These are phyloP conservation scores for Calonectria montana DNA, from an alignment of 2,329 filamentous ascomycete genomes.

Conservation along the genomic window DNA sequence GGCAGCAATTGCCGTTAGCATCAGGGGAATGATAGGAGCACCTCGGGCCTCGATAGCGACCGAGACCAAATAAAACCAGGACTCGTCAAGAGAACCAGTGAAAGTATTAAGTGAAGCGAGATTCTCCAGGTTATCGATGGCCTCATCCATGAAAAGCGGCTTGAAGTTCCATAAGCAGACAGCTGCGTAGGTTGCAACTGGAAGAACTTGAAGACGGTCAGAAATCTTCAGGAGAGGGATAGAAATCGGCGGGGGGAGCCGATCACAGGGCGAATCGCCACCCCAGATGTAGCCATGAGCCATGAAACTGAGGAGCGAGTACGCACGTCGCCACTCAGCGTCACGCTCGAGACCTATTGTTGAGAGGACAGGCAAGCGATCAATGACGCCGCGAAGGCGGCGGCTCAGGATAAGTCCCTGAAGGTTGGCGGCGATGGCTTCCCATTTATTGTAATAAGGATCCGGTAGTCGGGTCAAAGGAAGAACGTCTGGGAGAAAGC, in stretches of 20 bases:
- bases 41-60: conserved; percentile 95
- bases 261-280: conserved; percentile 83
- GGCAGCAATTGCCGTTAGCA: conserved; percentile 88
- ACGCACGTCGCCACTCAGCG: conserved; percentile 93
- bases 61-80: conserved; percentile 97
- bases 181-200: conserved; percentile 93
- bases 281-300: conserved; percentile 97
- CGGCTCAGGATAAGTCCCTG: conserved; percentile 89
- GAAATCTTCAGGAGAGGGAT: conserved; percentile 85
- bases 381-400: conserved; percentile 82
- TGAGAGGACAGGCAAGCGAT: conserved; percentile 84
- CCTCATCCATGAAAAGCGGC: conserved; percentile 86
- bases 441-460: conserved; percentile 95
- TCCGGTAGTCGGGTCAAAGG: conserved; percentile 86
- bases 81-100: conserved; percentile 94
- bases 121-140: conserved; percentile 86
- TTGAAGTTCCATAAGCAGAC: conserved; percentile 98
- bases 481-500: conserved; percentile 86
- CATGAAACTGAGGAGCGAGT: conserved; percentile 90
- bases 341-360: conserved; percentile 85
- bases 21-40: conserved; percentile 86
- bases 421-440: conserved; percentile 85
- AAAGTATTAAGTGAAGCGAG: conserved; percentile 90
- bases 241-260: conserved; percentile 83
- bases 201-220: conserved; percentile 83